Conservation (phyloP, 2,329 filamentous ascomycete species). For the Trichoderma harzianum region DNA sequence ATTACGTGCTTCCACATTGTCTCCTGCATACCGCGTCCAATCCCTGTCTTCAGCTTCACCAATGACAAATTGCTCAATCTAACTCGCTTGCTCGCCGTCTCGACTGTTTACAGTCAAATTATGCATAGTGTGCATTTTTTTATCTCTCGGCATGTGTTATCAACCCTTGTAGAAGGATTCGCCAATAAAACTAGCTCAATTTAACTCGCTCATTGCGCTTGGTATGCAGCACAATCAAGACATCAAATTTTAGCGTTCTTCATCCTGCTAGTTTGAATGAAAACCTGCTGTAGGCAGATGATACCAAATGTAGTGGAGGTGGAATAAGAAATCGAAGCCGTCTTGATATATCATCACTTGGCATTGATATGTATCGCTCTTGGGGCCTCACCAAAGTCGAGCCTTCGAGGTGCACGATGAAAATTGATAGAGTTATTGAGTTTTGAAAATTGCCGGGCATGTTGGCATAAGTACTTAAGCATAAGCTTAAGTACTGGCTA, state of each 20-base stretch:
- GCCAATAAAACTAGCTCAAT: neutral
- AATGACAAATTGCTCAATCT: neutral
- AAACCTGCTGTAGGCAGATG: neutral
- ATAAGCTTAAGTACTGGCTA: neutral
- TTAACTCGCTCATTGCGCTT: neutral
- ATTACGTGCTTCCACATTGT: neutral
- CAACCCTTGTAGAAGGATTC: neutral
- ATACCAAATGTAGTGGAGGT: neutral
- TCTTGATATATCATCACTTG: neutral
- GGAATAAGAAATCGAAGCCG: neutral
- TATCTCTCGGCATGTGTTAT: neutral
- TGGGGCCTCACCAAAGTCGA: neutral
- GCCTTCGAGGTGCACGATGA: neutral
- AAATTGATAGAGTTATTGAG: neutral
- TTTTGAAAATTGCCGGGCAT: neutral
- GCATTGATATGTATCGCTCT: neutral
- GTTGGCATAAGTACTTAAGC: neutral
- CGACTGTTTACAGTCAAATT: neutral
- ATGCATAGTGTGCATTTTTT: neutral
- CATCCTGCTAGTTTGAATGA: neutral
- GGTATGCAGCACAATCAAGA: neutral
- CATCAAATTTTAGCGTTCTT: neutral
- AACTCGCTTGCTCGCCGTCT: neutral
- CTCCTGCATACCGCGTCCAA: neutral
- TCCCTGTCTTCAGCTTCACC: neutral